These are phyloP conservation scores for Aspergillus mulundensis DNA, from an alignment of 495 filamentous ascomycete species.

Conservation along the genomic window DNA sequence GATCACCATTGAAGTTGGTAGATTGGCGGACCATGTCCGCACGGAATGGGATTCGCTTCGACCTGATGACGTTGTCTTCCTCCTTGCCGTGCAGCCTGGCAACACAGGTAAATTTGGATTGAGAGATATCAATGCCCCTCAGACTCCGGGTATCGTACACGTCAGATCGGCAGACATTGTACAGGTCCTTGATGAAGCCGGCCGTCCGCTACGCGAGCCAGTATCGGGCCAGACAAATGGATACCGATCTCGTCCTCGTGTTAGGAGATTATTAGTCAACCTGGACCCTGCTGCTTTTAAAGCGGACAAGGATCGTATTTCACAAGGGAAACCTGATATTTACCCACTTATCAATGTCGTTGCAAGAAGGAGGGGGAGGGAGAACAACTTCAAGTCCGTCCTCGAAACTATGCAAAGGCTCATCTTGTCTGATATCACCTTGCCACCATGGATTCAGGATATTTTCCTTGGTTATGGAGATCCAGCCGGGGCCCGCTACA, in stretches of 20 bases:
- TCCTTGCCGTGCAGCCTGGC: constrained; percentile 63
- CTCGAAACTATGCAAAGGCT: constrained; percentile 87
- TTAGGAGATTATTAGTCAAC: constrained; percentile 71
- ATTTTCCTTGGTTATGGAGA: constrained; percentile 97
- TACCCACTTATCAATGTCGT: constrained; percentile 87
- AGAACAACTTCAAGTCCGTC: constrained; percentile 97
- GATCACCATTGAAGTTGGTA: constrained; percentile 80
- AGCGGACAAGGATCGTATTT: constrained; percentile 62
- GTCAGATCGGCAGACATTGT: constrained; percentile 83
- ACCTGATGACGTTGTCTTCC: constrained; percentile 84
- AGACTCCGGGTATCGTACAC: constrained; percentile 58
- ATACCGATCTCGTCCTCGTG: constrained; percentile 47
- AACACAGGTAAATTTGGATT: constrained; percentile 50
- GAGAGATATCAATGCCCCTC: constrained; percentile 45
- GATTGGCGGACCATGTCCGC: constrained; percentile 66
- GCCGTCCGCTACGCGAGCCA: constrained; percentile 65
- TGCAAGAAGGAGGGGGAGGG: constrained; percentile 75
- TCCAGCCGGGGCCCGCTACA: constrained; percentile 81
- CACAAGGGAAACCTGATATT: constrained; percentile 65
- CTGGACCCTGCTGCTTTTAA: constrained; percentile 78
- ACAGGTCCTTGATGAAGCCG: constrained; percentile 85
- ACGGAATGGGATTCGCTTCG: constrained; percentile 90
- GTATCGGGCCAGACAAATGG: constrained; percentile 48
- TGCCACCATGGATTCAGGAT: constrained; percentile 91
- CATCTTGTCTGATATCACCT: constrained; percentile 76